A percentile compares a stretch with the other conserved stretches of the same genome.
phyloP scores from a whole-genome alignment of 2,329 filamentous ascomycete genomes.

The Pseudogymnoascus sp. region DNA sequence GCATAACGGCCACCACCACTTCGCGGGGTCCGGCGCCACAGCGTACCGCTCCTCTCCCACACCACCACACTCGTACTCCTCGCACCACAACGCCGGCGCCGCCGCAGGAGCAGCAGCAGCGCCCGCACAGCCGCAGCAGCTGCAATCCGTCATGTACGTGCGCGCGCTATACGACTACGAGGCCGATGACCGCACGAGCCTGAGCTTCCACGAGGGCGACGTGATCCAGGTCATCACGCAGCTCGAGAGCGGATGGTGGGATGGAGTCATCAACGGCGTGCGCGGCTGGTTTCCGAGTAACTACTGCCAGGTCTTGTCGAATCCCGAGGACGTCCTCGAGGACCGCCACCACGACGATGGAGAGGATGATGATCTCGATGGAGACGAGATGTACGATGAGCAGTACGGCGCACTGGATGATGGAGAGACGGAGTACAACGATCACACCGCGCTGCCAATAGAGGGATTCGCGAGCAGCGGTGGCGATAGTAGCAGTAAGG shows the following conservation, averaged over 20 bases:
- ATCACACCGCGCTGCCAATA: slow-evolving; percentile 39
- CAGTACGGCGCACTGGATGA: slow-evolving; percentile 46
- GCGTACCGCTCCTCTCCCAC: slow-evolving; percentile 12
- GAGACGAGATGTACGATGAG: slow-evolving; percentile 60
- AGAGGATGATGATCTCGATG: slow-evolving; percentile 58
- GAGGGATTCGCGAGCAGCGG: slow-evolving; percentile 40
- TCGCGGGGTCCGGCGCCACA: slow-evolving; percentile 15
- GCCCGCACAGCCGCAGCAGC: neutral
- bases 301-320: slow-evolving; percentile 83
- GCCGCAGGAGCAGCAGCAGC: neutral
- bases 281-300: slow-evolving; percentile 99
- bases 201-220: slow-evolving; percentile 95
- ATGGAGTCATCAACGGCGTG: slow-evolving; percentile 93
- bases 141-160: slow-evolving; percentile 65
- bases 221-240: slow-evolving; percentile 98
- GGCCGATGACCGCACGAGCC: slow-evolving; percentile 89
- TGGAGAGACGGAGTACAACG: slow-evolving; percentile 56
- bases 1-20: neutral
- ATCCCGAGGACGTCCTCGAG: slow-evolving; percentile 65
- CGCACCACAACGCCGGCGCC: slow-evolving; percentile 39
- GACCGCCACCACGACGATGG: slow-evolving; percentile 57
- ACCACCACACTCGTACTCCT: no score
- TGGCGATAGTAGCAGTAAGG: slow-evolving; percentile 66
- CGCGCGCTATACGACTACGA: slow-evolving; percentile 97
- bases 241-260: slow-evolving; percentile 98